Percentiles rank a stretch among this genome's conserved stretches.
phyloP scores from a whole-genome alignment of 441 rosid genomes.

The Omphalea diandra region DNA sequence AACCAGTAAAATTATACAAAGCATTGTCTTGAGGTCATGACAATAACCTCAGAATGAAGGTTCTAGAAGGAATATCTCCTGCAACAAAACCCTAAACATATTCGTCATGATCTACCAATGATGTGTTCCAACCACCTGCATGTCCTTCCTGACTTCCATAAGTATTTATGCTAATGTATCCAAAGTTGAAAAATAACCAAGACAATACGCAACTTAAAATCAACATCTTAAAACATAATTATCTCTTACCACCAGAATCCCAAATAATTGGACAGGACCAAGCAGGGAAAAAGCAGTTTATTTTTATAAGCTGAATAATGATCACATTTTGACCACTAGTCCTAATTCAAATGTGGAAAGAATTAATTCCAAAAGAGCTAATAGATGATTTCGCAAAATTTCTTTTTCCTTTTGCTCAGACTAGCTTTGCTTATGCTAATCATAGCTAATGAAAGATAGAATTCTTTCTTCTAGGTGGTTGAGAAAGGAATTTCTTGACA shows the following conservation, averaged over 20 bases:
- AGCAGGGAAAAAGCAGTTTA: background rate
- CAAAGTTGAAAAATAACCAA: background rate
- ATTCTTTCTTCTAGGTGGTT: too few relatives aligned
- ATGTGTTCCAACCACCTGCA: background rate
- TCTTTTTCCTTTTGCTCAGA: background rate
- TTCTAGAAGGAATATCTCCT: background rate
- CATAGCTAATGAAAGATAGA: background rate
- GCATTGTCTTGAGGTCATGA: slow-evolving; percentile 3
- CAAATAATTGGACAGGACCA: background rate
- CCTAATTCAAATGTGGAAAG: background rate
- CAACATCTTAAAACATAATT: background rate
- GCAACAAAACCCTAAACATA: background rate
- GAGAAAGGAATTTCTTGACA: too few relatives aligned
- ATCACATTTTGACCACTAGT: background rate
- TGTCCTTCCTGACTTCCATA: background rate
- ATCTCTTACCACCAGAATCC: background rate
- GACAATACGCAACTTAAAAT: background rate
- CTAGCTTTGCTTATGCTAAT: too few relatives aligned
- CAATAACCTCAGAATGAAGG: background rate
- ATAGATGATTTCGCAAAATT: background rate
- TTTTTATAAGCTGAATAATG: background rate
- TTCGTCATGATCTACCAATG: background rate
- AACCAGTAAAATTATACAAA: background rate
- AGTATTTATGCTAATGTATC: background rate
- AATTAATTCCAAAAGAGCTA: background rate